Percentiles rank a stretch among this genome's conserved stretches.
These are phyloP conservation scores for Aspergillus spinulosporus DNA, from an alignment of 2,329 filamentous ascomycete species.

Conservation along the genomic window DNA sequence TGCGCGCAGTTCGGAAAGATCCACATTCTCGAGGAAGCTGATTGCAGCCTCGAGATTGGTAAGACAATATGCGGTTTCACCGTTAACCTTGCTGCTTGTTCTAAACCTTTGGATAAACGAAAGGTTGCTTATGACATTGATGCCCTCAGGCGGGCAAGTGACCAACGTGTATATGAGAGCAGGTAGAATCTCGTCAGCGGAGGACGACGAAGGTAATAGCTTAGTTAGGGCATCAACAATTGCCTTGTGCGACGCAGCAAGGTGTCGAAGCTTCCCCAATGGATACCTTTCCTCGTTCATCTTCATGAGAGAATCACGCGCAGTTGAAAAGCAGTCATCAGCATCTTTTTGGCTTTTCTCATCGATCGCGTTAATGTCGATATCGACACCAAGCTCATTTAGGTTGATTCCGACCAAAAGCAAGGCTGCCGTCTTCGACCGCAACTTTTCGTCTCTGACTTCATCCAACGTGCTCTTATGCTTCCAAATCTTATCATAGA, in stretches of 20 bases:
- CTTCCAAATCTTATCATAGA: constrained; percentile 86
- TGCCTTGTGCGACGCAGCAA: constrained; percentile 86
- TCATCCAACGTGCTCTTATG: constrained; percentile 92
- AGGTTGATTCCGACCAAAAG: constrained; percentile 88
- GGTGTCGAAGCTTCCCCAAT: constrained; percentile 82
- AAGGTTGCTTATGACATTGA: constrained; percentile 92
- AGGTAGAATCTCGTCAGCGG: constrained; percentile 94
- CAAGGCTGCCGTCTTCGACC: constrained; percentile 89
- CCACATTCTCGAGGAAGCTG: constrained; percentile 91
- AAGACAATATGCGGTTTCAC: constrained; percentile 92
- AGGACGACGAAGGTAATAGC: constrained; percentile 71
- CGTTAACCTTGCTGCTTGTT: constrained; percentile 80
- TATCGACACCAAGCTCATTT: constrained; percentile 77
- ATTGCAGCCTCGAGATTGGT: constrained; percentile 95
- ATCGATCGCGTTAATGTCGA: constrained; percentile 57
- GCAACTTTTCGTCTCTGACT: constrained; percentile 87
- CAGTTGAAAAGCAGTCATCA: constrained; percentile 68
- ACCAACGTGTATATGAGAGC: constrained; percentile 96
- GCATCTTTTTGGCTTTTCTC: constrained; percentile 67
- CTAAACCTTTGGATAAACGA: constrained; percentile 92
- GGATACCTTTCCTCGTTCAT: constrained; percentile 91
- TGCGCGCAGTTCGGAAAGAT: constrained; percentile 80
- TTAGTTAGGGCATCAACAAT: constrained; percentile 83
- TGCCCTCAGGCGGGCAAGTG: constrained; percentile 78
- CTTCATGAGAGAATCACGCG: constrained; percentile 67